A percentile compares a stretch with the other conserved stretches of the same genome.
phyloP scores from a whole-genome alignment of 257 asterid species.

The Nemophila menziesii region DNA sequence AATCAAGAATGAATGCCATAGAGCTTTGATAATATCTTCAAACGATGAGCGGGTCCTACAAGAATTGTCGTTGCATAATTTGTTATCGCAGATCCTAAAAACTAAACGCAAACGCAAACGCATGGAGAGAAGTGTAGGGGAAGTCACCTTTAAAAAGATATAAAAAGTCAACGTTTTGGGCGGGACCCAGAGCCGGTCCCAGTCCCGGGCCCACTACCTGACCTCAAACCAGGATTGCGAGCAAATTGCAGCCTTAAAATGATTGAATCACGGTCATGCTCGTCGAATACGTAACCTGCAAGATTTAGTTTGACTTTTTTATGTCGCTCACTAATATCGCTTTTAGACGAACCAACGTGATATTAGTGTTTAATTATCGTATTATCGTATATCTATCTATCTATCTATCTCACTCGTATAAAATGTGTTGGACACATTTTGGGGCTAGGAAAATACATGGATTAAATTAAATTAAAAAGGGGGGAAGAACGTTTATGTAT shows the following conservation, averaged over 20 bases:
- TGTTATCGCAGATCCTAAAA: conserved; percentile 18
- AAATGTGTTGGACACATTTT: conserved; percentile 2
- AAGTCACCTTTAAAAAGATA: conserved; percentile 45
- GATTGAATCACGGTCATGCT: conserved; percentile 56
- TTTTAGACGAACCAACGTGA: conserved; percentile 6
- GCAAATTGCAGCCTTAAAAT: conserved; percentile 61
- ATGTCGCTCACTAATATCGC: conserved; percentile 8
- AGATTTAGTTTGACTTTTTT: conserved; percentile 41
- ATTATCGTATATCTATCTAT: background rate
- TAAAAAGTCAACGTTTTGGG: conserved; percentile 53
- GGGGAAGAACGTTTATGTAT: background rate
- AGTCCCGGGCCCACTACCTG: conserved; percentile 74
- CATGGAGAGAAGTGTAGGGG: conserved; percentile 24
- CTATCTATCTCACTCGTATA: conserved; percentile 5
- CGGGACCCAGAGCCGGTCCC: conserved; percentile 70
- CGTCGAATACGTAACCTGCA: conserved; percentile 76
- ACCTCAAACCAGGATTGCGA: conserved; percentile 72
- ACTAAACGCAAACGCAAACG: conserved; percentile 21
- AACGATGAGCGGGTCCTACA: conserved; percentile 40
- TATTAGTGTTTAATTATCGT: conserved; percentile 2
- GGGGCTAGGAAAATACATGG: background rate
- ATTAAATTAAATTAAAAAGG: no score
- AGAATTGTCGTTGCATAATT: conserved; percentile 34
- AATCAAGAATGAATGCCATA: background rate
- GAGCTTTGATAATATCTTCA: conserved; percentile 10